Conservation (phyloP, 176 grass and related monocot species). For the Paspalum vaginatum region DNA sequence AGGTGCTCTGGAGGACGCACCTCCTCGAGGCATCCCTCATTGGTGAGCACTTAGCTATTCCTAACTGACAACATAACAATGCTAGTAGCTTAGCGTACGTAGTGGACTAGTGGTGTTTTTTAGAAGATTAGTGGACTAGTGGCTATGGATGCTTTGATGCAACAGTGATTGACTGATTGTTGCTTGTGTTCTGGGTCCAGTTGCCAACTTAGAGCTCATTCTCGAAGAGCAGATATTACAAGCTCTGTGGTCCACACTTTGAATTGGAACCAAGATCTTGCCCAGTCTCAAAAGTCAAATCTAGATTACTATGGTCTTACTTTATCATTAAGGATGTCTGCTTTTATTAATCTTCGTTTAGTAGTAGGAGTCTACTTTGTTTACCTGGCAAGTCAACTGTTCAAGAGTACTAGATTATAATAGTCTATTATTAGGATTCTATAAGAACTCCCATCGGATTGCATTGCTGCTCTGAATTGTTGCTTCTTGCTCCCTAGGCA, state of each 20-base stretch:
- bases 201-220: background rate
- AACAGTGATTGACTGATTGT: background rate
- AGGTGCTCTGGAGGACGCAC: conserved; percentile 95
- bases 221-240: background rate
- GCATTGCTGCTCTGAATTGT: conserved; percentile 20
- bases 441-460: conserved; percentile 3
- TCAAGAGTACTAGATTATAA: conserved; percentile 27
- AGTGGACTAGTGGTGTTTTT: background rate
- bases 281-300: background rate
- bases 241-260: background rate
- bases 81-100: background rate
- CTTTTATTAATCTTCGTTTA: conserved; percentile 6
- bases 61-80: background rate
- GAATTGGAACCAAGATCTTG: background rate
- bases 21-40: conserved; percentile 95
- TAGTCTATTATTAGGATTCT: conserved; percentile 24
- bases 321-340: conserved; percentile 27
- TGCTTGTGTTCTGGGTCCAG: background rate
- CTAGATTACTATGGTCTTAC: background rate
- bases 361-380: conserved; percentile 21
- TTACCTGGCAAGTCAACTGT: conserved; percentile 38
- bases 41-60: conserved; percentile 55
- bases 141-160: background rate
- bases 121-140: background rate
- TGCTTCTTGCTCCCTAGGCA: conserved; percentile 6